Evolutionary conservation across 129 eudicot genomes (phyloP), one percentile per base, ranked within the genome.

Genomic region (Arctium lappa): DNA sequence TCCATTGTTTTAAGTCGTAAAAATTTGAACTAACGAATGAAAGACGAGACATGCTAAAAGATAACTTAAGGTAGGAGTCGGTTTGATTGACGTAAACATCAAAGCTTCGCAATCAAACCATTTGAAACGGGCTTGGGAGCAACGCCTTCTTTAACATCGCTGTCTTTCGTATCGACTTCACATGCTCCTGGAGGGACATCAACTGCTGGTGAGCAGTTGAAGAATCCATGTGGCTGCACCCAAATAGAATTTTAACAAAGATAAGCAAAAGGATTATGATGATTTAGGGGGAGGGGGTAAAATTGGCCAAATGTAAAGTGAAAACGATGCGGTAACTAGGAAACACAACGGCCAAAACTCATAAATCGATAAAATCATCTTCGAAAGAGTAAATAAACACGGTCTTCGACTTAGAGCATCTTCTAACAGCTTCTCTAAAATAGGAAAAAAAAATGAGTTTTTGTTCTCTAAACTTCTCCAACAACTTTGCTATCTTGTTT

Each of bases 171-270:
- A 33, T 94, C 97, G 75, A 77, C 66, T 85, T 92, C 94, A 16
- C 94, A 92, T 18, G 91, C 86, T 82, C 72, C 89, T 12, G 98
- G 97, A n/a, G 97, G 97, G 30, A 95, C 93, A 48, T 94, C 98
- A 53, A 92, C 91, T 2, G 94, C 93, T 9, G 97, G 95, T 11
- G 97, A 94, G 86, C 94, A 87, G 83, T 94, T 94, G 83, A 94
- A 94, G 87, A 93, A 93, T 27, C 95, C 97, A 79, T 91, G 93
- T 6, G 97, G 97, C 96, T 93, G 91, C 92, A 88, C 72, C 80
- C 77, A 85, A 27, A 75, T 39, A 32, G 0, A 27, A 39, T 63
- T 72, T 48, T 34, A 44, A 65, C 81, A 3, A 69, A 79, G 42
- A 42, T 69, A 1, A 42, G 46, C 74, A 42, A 79, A 66, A 13